Evolutionary conservation across 2,329 filamentous ascomycete species (phyloP).

Genomic region (Cladosporium austrohemisphaericum): DNA sequence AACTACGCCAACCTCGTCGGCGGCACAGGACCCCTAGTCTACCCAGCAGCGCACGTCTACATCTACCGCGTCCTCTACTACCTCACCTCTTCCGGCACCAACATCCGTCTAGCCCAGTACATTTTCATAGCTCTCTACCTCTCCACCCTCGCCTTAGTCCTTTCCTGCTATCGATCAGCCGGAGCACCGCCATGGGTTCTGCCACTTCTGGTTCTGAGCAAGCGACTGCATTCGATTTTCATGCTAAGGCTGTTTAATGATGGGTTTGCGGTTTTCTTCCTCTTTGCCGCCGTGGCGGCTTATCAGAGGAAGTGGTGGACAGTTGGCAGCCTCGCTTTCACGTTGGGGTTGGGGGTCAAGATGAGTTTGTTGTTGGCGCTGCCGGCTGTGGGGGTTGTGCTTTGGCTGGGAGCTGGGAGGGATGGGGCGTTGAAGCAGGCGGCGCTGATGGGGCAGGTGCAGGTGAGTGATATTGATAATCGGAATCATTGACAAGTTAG

Average conservation of each 20-base stretch:
- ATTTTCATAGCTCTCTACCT: slow-evolving; percentile 81
- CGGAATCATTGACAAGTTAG: neutral
- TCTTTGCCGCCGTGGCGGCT: slow-evolving; percentile 76
- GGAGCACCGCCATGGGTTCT: slow-evolving; percentile 84
- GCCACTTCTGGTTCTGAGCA: slow-evolving; percentile 80
- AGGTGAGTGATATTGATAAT: slow-evolving; percentile 51
- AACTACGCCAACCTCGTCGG: slow-evolving; percentile 85
- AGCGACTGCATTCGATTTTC: slow-evolving; percentile 90
- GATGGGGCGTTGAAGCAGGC: slow-evolving; percentile 63
- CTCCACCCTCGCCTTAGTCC: slow-evolving; percentile 67
- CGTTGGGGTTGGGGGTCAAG: slow-evolving; percentile 81
- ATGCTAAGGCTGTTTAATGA: slow-evolving; percentile 94
- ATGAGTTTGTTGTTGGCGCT: slow-evolving; percentile 85
- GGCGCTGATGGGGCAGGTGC: slow-evolving; percentile 70
- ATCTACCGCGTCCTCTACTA: slow-evolving; percentile 77
- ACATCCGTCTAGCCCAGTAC: slow-evolving; percentile 78
- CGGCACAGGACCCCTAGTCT: slow-evolving; percentile 88
- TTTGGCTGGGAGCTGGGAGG: slow-evolving; percentile 71
- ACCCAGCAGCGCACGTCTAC: slow-evolving; percentile 91
- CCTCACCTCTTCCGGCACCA: slow-evolving; percentile 68
- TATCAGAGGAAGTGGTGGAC: slow-evolving; percentile 75
- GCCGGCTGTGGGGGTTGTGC: slow-evolving; percentile 72
- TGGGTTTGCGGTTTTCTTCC: slow-evolving; percentile 76
- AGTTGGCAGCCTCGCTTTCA: slow-evolving; percentile 68
- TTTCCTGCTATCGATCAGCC: slow-evolving; percentile 75